A percentile compares a stretch with the other conserved stretches of the same genome.
Conservation (phyloP, 2,329 filamentous ascomycete species). For the Hypoxylon sp. region DNA sequence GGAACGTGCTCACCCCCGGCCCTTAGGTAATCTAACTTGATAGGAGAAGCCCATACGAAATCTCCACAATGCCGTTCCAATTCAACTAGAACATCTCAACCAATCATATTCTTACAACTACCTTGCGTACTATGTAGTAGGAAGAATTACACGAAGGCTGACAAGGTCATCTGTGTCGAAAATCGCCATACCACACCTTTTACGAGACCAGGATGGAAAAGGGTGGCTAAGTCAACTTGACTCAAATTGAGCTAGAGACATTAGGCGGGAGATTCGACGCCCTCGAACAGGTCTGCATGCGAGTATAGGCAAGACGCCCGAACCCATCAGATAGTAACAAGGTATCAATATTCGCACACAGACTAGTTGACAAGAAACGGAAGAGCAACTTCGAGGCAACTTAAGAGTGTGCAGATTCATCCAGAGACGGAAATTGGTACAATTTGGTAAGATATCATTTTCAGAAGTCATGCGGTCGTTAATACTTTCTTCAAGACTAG, state of each 20-base stretch:
- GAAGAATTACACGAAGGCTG: not conserved
- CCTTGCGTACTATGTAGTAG: not conserved
- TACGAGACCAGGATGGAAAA: slow-evolving; percentile 39
- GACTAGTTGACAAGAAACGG: slow-evolving; percentile 96
- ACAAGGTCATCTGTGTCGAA: slow-evolving; percentile 44
- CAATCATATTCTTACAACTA: slow-evolving; percentile 10
- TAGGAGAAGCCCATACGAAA: not conserved
- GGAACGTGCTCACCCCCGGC: not conserved
- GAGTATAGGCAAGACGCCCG: slow-evolving; percentile 65
- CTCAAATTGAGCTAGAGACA: slow-evolving; percentile 47
- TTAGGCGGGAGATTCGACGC: slow-evolving; percentile 50
- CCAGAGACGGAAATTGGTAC: slow-evolving; percentile 38
- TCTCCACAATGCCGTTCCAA: not conserved
- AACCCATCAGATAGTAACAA: slow-evolving; percentile 58
- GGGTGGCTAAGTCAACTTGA: slow-evolving; percentile 37
- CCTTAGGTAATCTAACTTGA: slow-evolving; percentile 13
- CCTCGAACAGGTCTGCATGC: slow-evolving; percentile 53
- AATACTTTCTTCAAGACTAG: slow-evolving; percentile 29
- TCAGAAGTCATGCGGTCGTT: slow-evolving; percentile 19
- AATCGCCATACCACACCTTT: slow-evolving; percentile 44
- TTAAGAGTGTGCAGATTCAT: slow-evolving; percentile 87
- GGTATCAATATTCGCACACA: slow-evolving; percentile 85
- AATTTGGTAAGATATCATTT: slow-evolving; percentile 29
- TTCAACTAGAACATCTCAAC: not conserved
- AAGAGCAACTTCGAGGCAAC: slow-evolving; percentile 83